Evolutionary conservation across 2,329 filamentous ascomycete species (phyloP), one percentile per base, ranked within the genome.

Genomic region (Ophiocordyceps sinensis): DNA sequence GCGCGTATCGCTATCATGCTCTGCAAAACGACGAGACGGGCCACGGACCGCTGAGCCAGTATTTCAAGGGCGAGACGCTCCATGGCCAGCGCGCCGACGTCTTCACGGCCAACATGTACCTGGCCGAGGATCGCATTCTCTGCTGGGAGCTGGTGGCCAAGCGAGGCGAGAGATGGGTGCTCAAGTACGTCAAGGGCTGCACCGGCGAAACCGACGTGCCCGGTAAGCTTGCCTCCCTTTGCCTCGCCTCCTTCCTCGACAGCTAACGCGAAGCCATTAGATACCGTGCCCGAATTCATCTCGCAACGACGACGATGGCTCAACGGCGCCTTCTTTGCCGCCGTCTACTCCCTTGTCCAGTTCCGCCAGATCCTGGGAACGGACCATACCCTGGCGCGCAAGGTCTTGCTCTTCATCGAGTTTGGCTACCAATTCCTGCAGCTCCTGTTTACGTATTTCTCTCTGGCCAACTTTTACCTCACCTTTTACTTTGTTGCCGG

Each of bases 401-500:
- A 98, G 63, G 72, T 94, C 21, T 73, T 98, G 29, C 75, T 98
- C 40, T 88, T 95, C 61, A 77, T 96, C 51, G 91, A 98, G 60
- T 95, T 95, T 57, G 61, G 94, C 50, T 98, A 98, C 62, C 91
- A 98, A 59, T 82, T 94, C 58, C 73, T 96, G 51, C 84, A 87
- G 55, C 76, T 98, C 13, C 62, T 94, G 45, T 98, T 98, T 67
- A 98, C 91, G 37, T 98, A 86, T 68, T 96, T 98, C 68, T 94
- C 89, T 11, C 77, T 98, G 34, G 88, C 89, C 61, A 98, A 98
- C 68, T 98, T 96, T 70, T 98, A 96, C 61, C 79, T 98, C 40
- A 94, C 88, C 43, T 98, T 98, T 66, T 98, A 88, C 73, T 98
- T 98, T 67, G 82, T 98, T 49, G 87, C 87, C 19, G 91, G 91